phyloP scores from a whole-genome alignment of 306 rosid species.

The Citrullus amarus region DNA sequence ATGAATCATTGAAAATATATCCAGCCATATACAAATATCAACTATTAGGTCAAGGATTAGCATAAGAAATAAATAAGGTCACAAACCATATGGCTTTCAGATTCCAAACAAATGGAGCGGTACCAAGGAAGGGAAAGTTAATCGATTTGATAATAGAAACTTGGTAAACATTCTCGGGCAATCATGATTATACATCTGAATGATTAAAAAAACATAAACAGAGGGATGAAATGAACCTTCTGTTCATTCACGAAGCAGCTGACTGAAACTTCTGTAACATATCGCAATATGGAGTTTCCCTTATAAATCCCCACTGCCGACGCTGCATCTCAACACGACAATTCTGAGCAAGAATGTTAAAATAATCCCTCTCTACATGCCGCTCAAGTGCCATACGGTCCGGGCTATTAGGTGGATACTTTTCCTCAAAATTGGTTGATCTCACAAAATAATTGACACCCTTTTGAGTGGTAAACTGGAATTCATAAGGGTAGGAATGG shows the following conservation, averaged over 20 bases:
- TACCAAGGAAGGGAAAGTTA: not conserved
- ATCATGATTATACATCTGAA: not conserved
- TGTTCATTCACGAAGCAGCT: slow-evolving; percentile 28
- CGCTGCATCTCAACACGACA: slow-evolving; percentile 82
- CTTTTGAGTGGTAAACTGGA: slow-evolving; percentile 45
- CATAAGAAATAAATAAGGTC: not conserved
- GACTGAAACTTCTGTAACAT: slow-evolving; percentile 46
- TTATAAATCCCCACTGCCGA: slow-evolving; percentile 78
- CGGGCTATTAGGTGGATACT: slow-evolving; percentile 30
- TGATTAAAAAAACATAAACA: slow-evolving; percentile 8
- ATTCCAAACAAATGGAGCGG: not conserved
- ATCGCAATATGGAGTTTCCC: slow-evolving; percentile 83
- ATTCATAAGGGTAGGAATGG: slow-evolving; percentile 53
- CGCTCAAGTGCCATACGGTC: slow-evolving; percentile 41
- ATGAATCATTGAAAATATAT: not conserved
- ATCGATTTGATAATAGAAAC: not conserved
- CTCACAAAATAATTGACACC: slow-evolving; percentile 79
- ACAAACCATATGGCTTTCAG: not conserved
- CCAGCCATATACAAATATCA: not conserved
- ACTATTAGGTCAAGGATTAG: not conserved
- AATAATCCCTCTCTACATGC: slow-evolving; percentile 65
- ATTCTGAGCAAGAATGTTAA: slow-evolving; percentile 55
- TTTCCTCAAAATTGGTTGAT: slow-evolving; percentile 57
- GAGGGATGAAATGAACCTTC: slow-evolving; percentile 21
- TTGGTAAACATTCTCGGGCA: not conserved